A percentile compares a stretch with the other conserved stretches of the same genome.
These are phyloP conservation scores for Monilinia polystroma DNA, from an alignment of 2,329 filamentous ascomycete species.

Conservation along the genomic window DNA sequence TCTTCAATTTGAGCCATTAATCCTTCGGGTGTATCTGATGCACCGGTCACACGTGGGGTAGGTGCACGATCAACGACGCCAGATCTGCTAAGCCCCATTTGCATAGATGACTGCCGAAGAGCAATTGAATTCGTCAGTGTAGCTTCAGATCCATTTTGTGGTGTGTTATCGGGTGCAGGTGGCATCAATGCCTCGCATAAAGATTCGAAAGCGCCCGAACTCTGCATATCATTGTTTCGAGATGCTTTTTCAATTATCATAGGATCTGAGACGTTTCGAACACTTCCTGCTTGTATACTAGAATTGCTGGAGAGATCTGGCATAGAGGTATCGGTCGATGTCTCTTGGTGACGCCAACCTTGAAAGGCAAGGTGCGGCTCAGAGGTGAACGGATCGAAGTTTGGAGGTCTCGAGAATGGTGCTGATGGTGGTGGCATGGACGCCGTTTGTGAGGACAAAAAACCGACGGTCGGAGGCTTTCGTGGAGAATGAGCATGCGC, in stretches of 20 bases:
- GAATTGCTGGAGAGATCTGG: constrained; percentile 44
- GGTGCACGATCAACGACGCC: not conserved
- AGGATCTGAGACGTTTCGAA: constrained; percentile 39
- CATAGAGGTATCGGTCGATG: constrained; percentile 48
- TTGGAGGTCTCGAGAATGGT: constrained; percentile 37
- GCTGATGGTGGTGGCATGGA: constrained; percentile 26
- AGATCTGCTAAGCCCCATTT: not conserved
- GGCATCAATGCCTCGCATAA: constrained; percentile 38
- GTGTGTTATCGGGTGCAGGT: constrained; percentile 34
- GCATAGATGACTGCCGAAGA: constrained; percentile 8
- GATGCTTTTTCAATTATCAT: constrained; percentile 31
- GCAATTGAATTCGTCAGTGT: not conserved
- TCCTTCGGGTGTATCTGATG: constrained; percentile 7
- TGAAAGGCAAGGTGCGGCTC: constrained; percentile 37
- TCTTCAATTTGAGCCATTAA: constrained; percentile 11
- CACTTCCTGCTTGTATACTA: constrained; percentile 40
- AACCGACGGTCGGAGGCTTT: constrained; percentile 32
- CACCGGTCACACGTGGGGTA: not conserved
- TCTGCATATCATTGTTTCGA: constrained; percentile 32
- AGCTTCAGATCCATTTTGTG: constrained; percentile 28
- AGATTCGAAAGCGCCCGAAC: constrained; percentile 35
- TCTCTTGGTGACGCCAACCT: constrained; percentile 42
- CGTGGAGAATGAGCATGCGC: constrained; percentile 64
- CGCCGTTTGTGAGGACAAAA: constrained; percentile 5
- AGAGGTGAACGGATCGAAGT: constrained; percentile 43